Base-by-base conservation (phyloP, 495 filamentous ascomycete species). In the Echria macrotheca region DNA sequence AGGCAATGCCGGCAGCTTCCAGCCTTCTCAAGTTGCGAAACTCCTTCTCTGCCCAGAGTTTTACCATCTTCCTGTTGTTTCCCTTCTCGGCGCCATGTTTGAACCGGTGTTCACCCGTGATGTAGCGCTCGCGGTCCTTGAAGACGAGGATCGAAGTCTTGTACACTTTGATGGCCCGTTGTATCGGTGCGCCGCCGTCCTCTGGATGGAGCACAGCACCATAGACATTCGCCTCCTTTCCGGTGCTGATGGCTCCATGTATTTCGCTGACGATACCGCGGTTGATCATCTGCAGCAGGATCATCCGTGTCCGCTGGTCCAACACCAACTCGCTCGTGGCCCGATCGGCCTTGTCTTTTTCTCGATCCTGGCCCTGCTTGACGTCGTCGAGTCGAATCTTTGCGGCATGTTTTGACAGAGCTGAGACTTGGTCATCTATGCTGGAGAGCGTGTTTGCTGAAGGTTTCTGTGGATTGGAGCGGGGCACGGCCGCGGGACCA, bases 191-290 rank as follows among this genome's bases (percentile, higher is more conserved):
- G 53, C 88, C 81, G 22, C 70, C 57, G 7, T 72, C 57, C 12
- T 70, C 62, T 19, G 64, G 55, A 17, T 76, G 67, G 10, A 67
- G 58, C 11, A 69, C 55, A 5, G 68, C 74, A 52, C 91, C 84
- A 69, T 97, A 98, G 17, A 98, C 93, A 54, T 98, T 97, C 37
- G 93, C 93, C 67, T 98, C 93, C 63, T 98, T 98, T 37, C 93
- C 93, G 0, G 93, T 96, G 33, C 87, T 93, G 53, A 98, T 71
- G 64, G 90, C 90, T 8, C 93, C 93, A 60, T 97, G 86, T 26
- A 96, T 81, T 55, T 78, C 74, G 61, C 89, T 87, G 15, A 87
- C 80, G 12, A 96, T 76, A 40, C 90, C 80, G 2, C 86, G 78
- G 61, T 96, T 96, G 69, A 97, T 91, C 77, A 97, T 84, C 69